Base-by-base conservation (phyloP, 1,139 yeast genomes). In the Blastobotrys aristatus region DNA sequence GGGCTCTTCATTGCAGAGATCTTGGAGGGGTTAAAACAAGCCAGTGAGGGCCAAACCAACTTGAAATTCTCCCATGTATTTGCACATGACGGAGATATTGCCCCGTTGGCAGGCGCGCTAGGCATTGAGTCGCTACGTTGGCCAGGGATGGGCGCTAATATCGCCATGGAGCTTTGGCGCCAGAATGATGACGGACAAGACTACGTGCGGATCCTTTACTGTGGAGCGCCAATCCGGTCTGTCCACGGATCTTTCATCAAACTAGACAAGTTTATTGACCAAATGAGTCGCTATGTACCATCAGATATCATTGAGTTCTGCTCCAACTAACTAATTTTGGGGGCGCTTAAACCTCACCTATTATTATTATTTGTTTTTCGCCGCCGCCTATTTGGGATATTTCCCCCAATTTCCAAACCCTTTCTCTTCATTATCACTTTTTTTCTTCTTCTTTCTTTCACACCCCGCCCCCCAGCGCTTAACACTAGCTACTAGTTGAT, bases 61-160 rank as follows among this genome's bases (percentile, higher is more conserved):
- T 40, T 61, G 29, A 61, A 56, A 44, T 70, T 66, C 54, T 61
- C 62, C 35, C 74, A 70, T 50, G 69, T 67, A 40, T 60, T 70
- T 51, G 73, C 70, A 2, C 74, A 70, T 53, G 74, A 70, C 54
- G 72, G 73, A 7, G 67, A 70, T n/a, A 53, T 70, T 29, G 58
- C 68, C 1, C 67, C 66, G 0, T 44, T 70, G 10, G 57, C 68
- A 10, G 68, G 70, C 0, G 62, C 69, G 17, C 58, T 70, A 17
- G 67, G 68, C 32, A 56, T 67, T 17, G 53, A 55, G n/a, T 46
- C 51, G 16, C 60, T 70, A 50, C 59, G 70, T 51, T 70, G 74
- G 74, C 74, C 74, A 7, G 74, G 73, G 2, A 69, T 70, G 72
- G 74, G 73, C n/a, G 49, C 73, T 17, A 70, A 70, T 46, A 55